Percentiles rank a stretch among this genome's conserved stretches.
These are phyloP conservation scores for Aspergillus unguis DNA, from an alignment of 2,329 filamentous ascomycete species.

Conservation along the genomic window DNA sequence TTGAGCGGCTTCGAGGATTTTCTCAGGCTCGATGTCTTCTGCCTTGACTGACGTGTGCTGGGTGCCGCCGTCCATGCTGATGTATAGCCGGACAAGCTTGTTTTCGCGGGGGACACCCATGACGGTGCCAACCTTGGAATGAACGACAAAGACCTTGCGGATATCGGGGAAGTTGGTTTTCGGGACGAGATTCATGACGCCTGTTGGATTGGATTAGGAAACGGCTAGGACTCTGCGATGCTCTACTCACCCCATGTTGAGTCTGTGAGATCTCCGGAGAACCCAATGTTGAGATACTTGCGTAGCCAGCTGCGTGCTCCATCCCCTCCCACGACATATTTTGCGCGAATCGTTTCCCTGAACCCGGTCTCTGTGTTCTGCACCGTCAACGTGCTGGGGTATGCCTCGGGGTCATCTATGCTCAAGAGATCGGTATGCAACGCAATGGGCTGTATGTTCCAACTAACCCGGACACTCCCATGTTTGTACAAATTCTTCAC, in stretches of 20 bases:
- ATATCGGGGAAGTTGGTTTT: conserved; percentile 45
- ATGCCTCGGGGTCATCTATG: too few relatives aligned
- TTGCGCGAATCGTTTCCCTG: conserved; percentile 9
- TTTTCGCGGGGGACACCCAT: conserved; percentile 67
- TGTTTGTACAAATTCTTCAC: too few relatives aligned
- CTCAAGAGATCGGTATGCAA: too few relatives aligned
- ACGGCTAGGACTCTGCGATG: conserved; percentile 38
- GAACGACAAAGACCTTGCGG: conserved; percentile 56
- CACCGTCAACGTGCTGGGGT: too few relatives aligned
- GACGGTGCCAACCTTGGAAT: conserved; percentile 56
- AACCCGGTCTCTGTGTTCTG: too few relatives aligned
- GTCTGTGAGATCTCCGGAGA: conserved; percentile 19
- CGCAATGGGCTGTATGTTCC: too few relatives aligned
- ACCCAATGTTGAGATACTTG: conserved; percentile 13
- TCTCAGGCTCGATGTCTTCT: background rate
- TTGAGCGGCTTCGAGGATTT: background rate
- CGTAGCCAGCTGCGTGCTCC: conserved; percentile 24
- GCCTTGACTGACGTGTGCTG: too few relatives aligned
- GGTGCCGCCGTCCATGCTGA: background rate
- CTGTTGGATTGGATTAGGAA: conserved; percentile 36
- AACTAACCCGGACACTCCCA: too few relatives aligned
- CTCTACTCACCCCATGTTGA: conserved; percentile 20
- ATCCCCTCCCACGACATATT: conserved; percentile 24
- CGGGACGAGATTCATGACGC: background rate
- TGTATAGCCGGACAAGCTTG: conserved; percentile 59